A percentile compares a stretch with the other conserved stretches of the same genome.
phyloP scores from a whole-genome alignment of 352 stramenopile genomes.

The Phytophthora ohioensis region DNA sequence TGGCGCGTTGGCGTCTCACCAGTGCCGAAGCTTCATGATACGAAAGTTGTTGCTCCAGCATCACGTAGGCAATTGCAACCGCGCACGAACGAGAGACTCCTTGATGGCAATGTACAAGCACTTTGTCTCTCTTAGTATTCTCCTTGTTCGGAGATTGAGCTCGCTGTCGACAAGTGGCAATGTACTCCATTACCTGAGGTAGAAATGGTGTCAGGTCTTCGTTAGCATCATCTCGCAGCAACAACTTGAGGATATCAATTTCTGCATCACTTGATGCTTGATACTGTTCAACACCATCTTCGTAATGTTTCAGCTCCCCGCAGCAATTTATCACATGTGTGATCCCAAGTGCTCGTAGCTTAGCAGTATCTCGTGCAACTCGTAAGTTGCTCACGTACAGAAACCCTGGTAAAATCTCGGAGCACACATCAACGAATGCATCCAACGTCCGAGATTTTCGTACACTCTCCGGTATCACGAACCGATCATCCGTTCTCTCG shows the following conservation, averaged over 20 bases:
- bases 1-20: conserved; percentile 57
- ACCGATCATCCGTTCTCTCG: conserved; percentile 24
- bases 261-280: conserved; percentile 6
- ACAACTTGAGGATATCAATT: conserved; percentile 41
- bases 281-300: conserved; percentile 16
- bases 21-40: conserved; percentile 46
- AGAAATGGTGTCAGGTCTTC: conserved; percentile 77
- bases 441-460: conserved; percentile 56
- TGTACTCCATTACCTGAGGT: conserved; percentile 52
- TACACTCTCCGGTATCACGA: conserved; percentile 68
- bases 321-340: conserved; percentile 72
- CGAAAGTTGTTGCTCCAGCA: conserved; percentile 43
- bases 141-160: background rate
- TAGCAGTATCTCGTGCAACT: conserved; percentile 43
- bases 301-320: conserved; percentile 39
- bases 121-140: conserved; percentile 15
- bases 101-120: conserved; percentile 78
- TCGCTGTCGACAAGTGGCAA: conserved; percentile 35
- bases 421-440: conserved; percentile 57
- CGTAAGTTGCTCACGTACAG: conserved; percentile 69
- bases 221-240: conserved; percentile 62
- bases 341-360: conserved; percentile 49
- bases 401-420: conserved; percentile 60
- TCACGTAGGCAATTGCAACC: conserved; percentile 71
- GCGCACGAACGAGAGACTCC: conserved; percentile 78